A percentile compares a stretch with the other conserved stretches of the same genome.
phyloP scores from a whole-genome alignment of 2,329 filamentous ascomycete species.

The Aspergillus caelatus region DNA sequence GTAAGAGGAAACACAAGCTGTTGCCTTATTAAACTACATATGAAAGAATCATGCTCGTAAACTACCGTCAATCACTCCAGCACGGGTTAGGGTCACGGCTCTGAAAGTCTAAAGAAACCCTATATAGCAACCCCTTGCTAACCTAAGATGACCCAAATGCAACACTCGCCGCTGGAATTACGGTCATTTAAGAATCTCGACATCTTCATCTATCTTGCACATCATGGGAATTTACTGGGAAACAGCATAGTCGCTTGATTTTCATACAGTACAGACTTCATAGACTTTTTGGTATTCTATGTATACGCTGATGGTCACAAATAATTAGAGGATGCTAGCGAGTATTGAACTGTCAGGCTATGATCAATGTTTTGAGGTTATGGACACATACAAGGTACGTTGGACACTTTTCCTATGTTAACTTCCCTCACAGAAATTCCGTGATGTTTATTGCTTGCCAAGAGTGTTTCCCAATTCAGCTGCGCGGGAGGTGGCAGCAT shows the following conservation, averaged over 20 bases:
- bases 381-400: neutral
- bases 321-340: neutral
- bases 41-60: too few relatives aligned
- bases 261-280: neutral
- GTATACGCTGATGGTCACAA: neutral
- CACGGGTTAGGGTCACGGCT: too few relatives aligned
- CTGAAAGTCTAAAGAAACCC: too few relatives aligned
- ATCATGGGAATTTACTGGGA: neutral
- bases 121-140: too few relatives aligned
- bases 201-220: too few relatives aligned
- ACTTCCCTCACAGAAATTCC: neutral
- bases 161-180: too few relatives aligned
- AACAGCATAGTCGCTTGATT: neutral
- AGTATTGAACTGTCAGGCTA: neutral
- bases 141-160: too few relatives aligned
- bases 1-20: too few relatives aligned
- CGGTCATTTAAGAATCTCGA: too few relatives aligned
- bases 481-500: conserved; percentile 33
- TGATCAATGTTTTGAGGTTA: neutral
- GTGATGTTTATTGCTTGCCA: conserved; percentile 17
- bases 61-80: too few relatives aligned
- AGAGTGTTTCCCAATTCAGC: conserved; percentile 34
- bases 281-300: neutral
- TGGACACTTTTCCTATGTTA: neutral
- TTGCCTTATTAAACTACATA: too few relatives aligned